Base-by-base conservation (phyloP, 805 yeast species). In the Saccharomycopsis synnaedendra region DNA sequence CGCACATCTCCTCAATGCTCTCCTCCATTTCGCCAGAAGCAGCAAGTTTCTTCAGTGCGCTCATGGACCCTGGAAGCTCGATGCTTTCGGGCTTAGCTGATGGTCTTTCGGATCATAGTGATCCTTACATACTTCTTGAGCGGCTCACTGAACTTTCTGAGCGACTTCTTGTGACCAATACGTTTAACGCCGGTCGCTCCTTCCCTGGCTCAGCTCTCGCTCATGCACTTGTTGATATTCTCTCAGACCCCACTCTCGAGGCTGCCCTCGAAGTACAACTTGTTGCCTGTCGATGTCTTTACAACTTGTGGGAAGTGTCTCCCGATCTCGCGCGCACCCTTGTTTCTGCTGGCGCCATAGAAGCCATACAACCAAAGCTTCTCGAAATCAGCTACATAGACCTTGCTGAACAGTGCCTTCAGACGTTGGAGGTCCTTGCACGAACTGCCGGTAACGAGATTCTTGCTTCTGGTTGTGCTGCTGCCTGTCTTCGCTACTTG, bases 381-480 rank as follows among this genome's bases (percentile, higher is more conserved):
- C 58, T 75, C 49, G 94, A 86, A 53, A 81, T 90, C 11, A 78
- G 80, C 47, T 89, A 77, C 59, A 89, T 90, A 46, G 98, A 90
- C 60, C 68, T 90, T 46, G 95, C 96, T 0, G 98, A 90, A 59
- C 96, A 89, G 63, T 87, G 88, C 0, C 64, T 88, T 39, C 89
- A 82, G 57, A 78, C 89, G 0, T 64, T 83, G 42, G 89, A 82
- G 58, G 69, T 76, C 60, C 76, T 83, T 10, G 77, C 88, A 1
- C 65, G 80, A 49, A 71, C 71, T 32, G 66, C 73, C 28, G 75
- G 81, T 2, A 60, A 64, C 39, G 71, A 67, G 32, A 68, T 85
- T 9, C 64, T 86, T 38, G 60, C 68, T 27, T 73, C 76, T 47
- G 81, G 82, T 37, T 82, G 88, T 5, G 61, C 89, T 5, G 64